Base-by-base conservation (phyloP, 805 yeast genomes). In the Wickerhamomyces rabaulensis region DNA sequence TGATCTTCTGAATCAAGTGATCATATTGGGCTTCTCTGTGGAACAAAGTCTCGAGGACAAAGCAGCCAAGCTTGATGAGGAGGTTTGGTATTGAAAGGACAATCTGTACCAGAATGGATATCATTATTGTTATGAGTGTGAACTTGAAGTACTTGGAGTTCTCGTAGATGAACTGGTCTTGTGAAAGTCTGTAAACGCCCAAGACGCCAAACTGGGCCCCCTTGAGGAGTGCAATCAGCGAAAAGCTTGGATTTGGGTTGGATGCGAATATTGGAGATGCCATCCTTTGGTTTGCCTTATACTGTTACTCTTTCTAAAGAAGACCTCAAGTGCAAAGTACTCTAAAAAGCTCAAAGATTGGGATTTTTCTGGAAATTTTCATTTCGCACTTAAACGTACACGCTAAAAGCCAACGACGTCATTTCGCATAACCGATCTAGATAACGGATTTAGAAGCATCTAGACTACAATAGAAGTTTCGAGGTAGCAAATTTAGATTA, bases 211-310 rank as follows among this genome's bases (percentile, higher is more conserved):
- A 38, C 17, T 50, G 55, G 7, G 26, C 27, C 3, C 60, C 60
- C 27, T 53, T 52, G 2, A 52, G 20, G 3, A 54, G 26, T 5
- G 60, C 44, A 6, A 41, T 38, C 6, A 44, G 20, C 0, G 58
- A 48, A 21, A 55, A 44, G 25, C 47, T 51, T 1, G 52, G 39
- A 23, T 45, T 54, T 17, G 56, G 54, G 9, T 45, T 41, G 9
- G 58, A 55, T 12, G 49, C 33, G 31, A 55, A 53, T 2, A 55
- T 47, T 4, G 58, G 58, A 16, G 58, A 55, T 2, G 56, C 54
- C 58, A 53, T 53, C n/a, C 8, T 33, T 33, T 15, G 9, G 9
- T 16, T 16, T 16, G 20, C 27, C 7, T 25, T 25, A 7, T 8
- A 25, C 27, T 25, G 27, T 25, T 25, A 25, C 10, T 10, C 10